phyloP scores from a whole-genome alignment of 169 alveolate species.

The Plasmodium inui region DNA sequence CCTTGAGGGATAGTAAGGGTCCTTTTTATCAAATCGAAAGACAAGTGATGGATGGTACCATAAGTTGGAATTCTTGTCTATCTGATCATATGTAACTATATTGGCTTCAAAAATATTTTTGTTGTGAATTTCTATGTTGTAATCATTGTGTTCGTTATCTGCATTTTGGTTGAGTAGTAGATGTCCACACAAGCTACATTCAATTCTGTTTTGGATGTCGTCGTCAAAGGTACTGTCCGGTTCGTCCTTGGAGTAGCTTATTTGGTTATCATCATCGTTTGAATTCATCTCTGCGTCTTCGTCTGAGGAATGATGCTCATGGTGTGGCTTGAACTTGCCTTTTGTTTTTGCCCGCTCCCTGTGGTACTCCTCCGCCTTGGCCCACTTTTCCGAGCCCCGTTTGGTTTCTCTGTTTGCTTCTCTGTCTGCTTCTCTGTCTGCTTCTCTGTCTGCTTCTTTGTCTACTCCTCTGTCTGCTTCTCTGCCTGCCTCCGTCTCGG shows the following conservation, averaged over 20 bases:
- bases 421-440: background rate
- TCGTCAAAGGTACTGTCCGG: conserved; percentile 33
- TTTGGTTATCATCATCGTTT: conserved; percentile 20
- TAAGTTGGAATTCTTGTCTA: conserved; percentile 88
- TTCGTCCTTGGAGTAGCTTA: conserved; percentile 18
- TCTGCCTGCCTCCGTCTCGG: background rate
- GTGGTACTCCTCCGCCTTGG: background rate
- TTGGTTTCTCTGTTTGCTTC: background rate
- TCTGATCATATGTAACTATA: conserved; percentile 85
- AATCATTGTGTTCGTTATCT: conserved; percentile 50
- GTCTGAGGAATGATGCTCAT: background rate
- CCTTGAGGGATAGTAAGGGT: conserved; percentile 92
- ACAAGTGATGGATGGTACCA: conserved; percentile 93
- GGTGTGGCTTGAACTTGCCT: background rate
- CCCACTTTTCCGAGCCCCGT: background rate
- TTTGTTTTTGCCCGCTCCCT: background rate
- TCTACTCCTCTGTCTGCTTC: background rate
- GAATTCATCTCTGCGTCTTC: conserved; percentile 1
- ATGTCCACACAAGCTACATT: conserved; percentile 88
- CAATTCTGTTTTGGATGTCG: conserved; percentile 72
- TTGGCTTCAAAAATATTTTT: conserved; percentile 80
- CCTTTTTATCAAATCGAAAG: conserved; percentile 89
- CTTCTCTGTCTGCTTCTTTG: background rate
- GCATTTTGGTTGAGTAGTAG: conserved; percentile 79
- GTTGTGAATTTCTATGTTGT: conserved; percentile 75